Percentiles rank a stretch among this genome's conserved stretches.
phyloP scores from a whole-genome alignment of 2,329 filamentous ascomycete species.

The Colletotrichum limetticola region DNA sequence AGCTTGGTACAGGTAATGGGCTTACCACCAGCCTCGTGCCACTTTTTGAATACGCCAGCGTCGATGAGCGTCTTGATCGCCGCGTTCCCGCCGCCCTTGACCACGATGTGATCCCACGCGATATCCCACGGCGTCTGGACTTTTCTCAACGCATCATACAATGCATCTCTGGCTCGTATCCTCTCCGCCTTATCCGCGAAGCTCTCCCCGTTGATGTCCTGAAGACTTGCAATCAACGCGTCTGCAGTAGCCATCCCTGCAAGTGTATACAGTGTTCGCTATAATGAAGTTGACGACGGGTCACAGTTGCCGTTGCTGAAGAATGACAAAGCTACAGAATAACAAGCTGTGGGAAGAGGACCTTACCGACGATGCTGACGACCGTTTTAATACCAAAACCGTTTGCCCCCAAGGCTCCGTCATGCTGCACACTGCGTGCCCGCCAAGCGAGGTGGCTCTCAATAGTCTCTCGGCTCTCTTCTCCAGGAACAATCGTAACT shows the following conservation, averaged over 20 bases:
- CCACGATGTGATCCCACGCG: constrained; percentile 51
- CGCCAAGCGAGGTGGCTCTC: not conserved
- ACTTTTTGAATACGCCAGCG: constrained; percentile 48
- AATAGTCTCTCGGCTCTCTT: not conserved
- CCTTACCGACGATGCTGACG: not conserved
- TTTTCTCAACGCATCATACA: constrained; percentile 43
- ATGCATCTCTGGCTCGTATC: constrained; percentile 44
- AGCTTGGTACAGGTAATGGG: constrained; percentile 45
- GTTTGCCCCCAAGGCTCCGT: not conserved
- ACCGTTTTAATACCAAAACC: not conserved
- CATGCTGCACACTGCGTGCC: too few species aligned
- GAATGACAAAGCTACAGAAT: not conserved
- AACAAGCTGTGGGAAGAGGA: not conserved
- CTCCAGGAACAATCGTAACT: not conserved
- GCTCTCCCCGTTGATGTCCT: constrained; percentile 39
- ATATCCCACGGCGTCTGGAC: constrained; percentile 52
- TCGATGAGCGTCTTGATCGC: constrained; percentile 51
- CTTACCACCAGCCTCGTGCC: constrained; percentile 43
- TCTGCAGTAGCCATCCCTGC: constrained; percentile 40
- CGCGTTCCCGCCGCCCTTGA: constrained; percentile 44
- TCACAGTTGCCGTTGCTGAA: not conserved
- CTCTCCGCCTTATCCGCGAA: constrained; percentile 48
- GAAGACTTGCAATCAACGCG: constrained; percentile 39
- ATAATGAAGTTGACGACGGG: not conserved
- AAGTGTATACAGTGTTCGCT: not conserved